Evolutionary conservation across 2,329 filamentous ascomycete genomes (phyloP), one percentile per base, ranked within the genome.

Genomic region (Diaporthe destruens): DNA sequence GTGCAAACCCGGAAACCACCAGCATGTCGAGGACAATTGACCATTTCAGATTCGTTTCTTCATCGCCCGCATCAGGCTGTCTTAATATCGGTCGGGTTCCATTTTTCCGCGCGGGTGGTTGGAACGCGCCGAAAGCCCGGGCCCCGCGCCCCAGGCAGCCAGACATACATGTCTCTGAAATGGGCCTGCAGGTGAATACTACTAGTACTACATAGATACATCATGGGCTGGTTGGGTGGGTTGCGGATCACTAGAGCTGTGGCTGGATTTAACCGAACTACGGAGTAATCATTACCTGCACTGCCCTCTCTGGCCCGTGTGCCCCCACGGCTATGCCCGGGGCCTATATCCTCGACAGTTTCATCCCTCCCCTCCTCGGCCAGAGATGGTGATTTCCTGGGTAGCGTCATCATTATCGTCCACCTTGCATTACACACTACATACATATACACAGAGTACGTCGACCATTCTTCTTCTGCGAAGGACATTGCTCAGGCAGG

Each of bases 331-430:
- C 14, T 5, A n/a, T 14, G 44, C 44, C 59, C 25, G n/a, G 11
- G 7, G 8, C n/a, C 16, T 20, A 66, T 9, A 66, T 39, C 47
- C 32, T 53, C 47, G 61, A 53, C 47, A 39, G 5, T 36, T 8
- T 53, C 29, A 12, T 25, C 32, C 61, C 61, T 53, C 61, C 61
- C 32, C 47, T 39, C 47, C 61, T 66, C 9, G 47, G 61, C 32
- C 16, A 53, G 61, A 53, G 61, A 39, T 66, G 32, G 47, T 53
- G 61, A 29, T 53, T 53, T 39, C 61, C 61, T 66, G 61, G 14
- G 47, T 9, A 34, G 32, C 32, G 51, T 66, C 61, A 66, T 66
- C 61, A 66, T 70, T 70, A 53, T 69, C 20, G 61, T 49, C 44
- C 61, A 66, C 47, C 47, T 53, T 25, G 32, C 8, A 53, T 53